Evolutionary conservation across 352 stramenopile species (phyloP).

Genomic region (Globisporangium lucens): DNA sequence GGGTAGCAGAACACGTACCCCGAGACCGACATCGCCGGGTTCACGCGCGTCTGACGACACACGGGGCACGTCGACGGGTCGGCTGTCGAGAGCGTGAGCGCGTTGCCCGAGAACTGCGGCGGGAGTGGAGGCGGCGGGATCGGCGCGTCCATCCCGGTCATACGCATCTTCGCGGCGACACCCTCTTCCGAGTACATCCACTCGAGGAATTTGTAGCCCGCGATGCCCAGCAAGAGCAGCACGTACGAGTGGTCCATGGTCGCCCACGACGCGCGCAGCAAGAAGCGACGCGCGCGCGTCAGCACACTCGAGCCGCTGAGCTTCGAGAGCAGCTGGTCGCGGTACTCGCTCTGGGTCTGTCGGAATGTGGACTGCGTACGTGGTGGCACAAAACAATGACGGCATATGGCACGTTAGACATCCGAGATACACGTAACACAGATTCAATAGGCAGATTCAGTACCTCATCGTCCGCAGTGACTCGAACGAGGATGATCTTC

Average conservation of each 20-base stretch:
- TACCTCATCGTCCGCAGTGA: conserved; percentile 72
- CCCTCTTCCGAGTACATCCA: conserved; percentile 89
- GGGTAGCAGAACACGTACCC: conserved; percentile 86
- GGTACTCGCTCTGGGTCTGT: conserved; percentile 56
- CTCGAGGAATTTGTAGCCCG: conserved; percentile 83
- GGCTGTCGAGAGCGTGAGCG: conserved; percentile 39
- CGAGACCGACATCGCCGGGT: conserved; percentile 66
- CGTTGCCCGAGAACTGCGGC: conserved; percentile 60
- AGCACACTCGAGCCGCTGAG: conserved; percentile 41
- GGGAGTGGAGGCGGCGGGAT: conserved; percentile 71
- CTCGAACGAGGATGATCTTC: conserved; percentile 70
- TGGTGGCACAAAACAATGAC: background rate
- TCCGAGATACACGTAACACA: background rate
- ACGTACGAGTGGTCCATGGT: conserved; percentile 82
- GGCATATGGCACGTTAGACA: background rate
- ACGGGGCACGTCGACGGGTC: conserved; percentile 58
- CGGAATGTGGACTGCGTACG: conserved; percentile 35
- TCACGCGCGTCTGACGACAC: conserved; percentile 71
- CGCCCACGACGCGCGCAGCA: conserved; percentile 56
- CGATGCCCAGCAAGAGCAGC: conserved; percentile 70
- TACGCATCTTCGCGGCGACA: conserved; percentile 47
- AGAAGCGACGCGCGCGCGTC: conserved; percentile 35
- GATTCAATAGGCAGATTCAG: background rate
- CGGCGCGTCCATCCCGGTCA: conserved; percentile 51
- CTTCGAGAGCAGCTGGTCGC: conserved; percentile 44